A percentile compares a stretch with the other conserved stretches of the same genome.
Conservation (phyloP, 352 stramenopile species). For the Globisporangium lucens region DNA sequence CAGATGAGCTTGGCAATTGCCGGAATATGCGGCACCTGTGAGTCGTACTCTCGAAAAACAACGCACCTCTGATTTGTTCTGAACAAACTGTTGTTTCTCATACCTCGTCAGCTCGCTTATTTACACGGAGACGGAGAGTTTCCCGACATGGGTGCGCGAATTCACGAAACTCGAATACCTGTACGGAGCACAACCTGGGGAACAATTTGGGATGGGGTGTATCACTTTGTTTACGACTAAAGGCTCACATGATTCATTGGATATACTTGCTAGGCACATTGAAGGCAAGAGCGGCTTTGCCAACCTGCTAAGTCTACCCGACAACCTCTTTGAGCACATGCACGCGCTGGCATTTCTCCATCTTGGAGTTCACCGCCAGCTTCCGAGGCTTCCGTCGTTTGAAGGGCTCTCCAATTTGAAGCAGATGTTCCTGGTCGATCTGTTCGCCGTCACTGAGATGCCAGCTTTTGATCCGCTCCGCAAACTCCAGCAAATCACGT, state of each 20-base stretch:
- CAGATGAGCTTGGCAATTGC: conserved; percentile 15
- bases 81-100: no score
- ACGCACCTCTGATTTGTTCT: no score
- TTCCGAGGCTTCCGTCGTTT: conserved; percentile 28
- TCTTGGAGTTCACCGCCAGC: conserved; percentile 24
- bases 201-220: no score
- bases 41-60: conserved; percentile 13
- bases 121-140: conserved; percentile 21
- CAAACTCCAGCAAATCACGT: conserved; percentile 14
- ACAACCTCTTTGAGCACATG: conserved; percentile 34
- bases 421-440: conserved; percentile 27
- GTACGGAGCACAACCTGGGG: conserved; percentile 12
- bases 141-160: conserved; percentile 25
- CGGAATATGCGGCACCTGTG: no score
- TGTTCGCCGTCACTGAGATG: conserved; percentile 18
- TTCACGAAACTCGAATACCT: conserved; percentile 36
- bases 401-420: conserved; percentile 25
- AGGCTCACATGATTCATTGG: not conserved
- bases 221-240: not conserved
- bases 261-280: conserved; percentile 16
- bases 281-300: conserved; percentile 24
- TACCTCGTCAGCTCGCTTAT: not conserved
- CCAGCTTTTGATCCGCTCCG: conserved; percentile 20
- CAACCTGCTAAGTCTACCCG: conserved; percentile 25
- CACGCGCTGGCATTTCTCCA: conserved; percentile 32